Conservation (phyloP, 768 basidiomycete species). For the Heimioporus sp. region DNA sequence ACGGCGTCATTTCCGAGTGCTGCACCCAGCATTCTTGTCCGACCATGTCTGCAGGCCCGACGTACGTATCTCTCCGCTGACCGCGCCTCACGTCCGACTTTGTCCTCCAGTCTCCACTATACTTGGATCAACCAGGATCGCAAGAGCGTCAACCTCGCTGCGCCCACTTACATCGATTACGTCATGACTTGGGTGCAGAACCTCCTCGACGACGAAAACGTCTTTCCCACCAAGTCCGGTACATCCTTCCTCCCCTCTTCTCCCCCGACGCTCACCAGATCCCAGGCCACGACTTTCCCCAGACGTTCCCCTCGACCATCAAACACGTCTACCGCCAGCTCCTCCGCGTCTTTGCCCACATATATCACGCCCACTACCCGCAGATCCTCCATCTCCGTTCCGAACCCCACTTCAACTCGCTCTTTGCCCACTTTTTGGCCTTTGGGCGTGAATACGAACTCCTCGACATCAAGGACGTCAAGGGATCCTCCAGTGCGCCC, state of each 20-base stretch:
- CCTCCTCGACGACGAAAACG: conserved; percentile 88
- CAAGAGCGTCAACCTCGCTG: conserved; percentile 82
- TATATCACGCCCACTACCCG: conserved; percentile 92
- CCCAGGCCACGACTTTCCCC: conserved; percentile 83
- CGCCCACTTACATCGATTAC: conserved; percentile 96
- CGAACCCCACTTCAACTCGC: conserved; percentile 94
- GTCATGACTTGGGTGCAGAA: conserved; percentile 98
- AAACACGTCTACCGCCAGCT: conserved; percentile 97
- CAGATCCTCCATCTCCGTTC: conserved; percentile 90
- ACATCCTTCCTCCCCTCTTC: conserved; percentile 31
- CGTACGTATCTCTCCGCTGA: conserved; percentile 46
- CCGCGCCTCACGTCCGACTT: neutral
- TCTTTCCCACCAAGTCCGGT: conserved; percentile 97
- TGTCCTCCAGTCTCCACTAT: conserved; percentile 74
- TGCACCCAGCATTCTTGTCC: conserved; percentile 90
- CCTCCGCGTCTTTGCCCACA: conserved; percentile 93
- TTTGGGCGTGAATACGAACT: conserved; percentile 94
- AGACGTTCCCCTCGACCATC: conserved; percentile 82
- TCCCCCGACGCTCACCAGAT: neutral
- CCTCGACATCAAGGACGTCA: conserved; percentile 85
- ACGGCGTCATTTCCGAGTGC: conserved; percentile 89
- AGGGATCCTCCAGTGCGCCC: conserved; percentile 54
- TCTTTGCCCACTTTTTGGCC: conserved; percentile 96
- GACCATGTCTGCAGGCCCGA: conserved; percentile 85
- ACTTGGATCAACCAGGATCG: conserved; percentile 93